Percentiles rank a stretch among this genome's conserved stretches.
Evolutionary conservation across 2,329 filamentous ascomycete species (phyloP).

Genomic region (Colletotrichum plurivorum): DNA sequence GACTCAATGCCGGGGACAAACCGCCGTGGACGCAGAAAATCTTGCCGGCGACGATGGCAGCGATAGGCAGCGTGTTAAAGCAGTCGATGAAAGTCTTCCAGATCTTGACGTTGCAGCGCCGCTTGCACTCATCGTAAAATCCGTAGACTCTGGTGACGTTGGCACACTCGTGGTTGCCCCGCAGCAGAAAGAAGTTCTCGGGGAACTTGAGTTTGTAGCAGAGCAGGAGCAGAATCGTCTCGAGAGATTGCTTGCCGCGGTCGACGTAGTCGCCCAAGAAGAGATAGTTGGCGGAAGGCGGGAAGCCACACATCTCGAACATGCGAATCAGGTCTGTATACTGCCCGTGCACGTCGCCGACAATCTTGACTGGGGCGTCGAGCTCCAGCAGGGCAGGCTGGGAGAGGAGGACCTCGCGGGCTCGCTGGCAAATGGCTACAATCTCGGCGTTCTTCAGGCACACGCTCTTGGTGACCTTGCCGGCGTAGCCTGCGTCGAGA

Average conservation of each 20-base stretch:
- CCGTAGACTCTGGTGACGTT: slow-evolving; percentile 97
- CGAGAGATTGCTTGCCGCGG: slow-evolving; percentile 93
- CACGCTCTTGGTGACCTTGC: slow-evolving; percentile 97
- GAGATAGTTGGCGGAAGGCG: slow-evolving; percentile 90
- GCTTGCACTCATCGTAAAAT: slow-evolving; percentile 98
- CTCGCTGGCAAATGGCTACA: slow-evolving; percentile 90
- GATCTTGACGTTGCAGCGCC: slow-evolving; percentile 94
- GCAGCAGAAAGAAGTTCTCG: slow-evolving; percentile 95
- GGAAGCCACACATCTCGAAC: slow-evolving; percentile 99
- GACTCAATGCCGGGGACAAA: slow-evolving; percentile 88
- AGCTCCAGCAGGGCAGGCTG: slow-evolving; percentile 94
- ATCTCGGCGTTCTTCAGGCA: slow-evolving; percentile 99
- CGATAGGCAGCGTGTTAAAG: slow-evolving; percentile 96
- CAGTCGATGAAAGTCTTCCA: slow-evolving; percentile 99
- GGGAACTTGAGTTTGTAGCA: slow-evolving; percentile 99
- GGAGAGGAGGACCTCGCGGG: slow-evolving; percentile 88
- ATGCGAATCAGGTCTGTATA: slow-evolving; percentile 96
- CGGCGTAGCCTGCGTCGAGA: slow-evolving; percentile 93
- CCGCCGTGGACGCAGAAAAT: slow-evolving; percentile 98
- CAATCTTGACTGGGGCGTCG: slow-evolving; percentile 96
- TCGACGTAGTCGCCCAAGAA: slow-evolving; percentile 98
- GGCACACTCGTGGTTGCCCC: slow-evolving; percentile 97
- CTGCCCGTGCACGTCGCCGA: slow-evolving; percentile 96
- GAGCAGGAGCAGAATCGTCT: slow-evolving; percentile 91
- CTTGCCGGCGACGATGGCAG: slow-evolving; percentile 96